These are phyloP conservation scores for Cordyceps militaris DNA, from an alignment of 2,329 filamentous ascomycete species.

Conservation along the genomic window DNA sequence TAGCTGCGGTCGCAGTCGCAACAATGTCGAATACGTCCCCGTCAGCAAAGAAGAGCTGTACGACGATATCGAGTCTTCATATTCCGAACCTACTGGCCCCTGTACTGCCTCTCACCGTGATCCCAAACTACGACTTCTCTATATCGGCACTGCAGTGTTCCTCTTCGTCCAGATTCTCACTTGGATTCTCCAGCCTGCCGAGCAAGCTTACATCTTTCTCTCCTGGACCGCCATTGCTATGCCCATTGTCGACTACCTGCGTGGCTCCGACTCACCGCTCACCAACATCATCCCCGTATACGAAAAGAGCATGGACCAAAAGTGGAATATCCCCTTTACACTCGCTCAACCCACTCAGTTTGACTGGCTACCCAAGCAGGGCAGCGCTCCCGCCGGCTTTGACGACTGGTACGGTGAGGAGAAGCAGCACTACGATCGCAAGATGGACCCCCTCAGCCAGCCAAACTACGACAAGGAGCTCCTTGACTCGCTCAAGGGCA, in stretches of 20 bases:
- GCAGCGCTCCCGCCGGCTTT: slow-evolving; percentile 14
- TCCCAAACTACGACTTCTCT: slow-evolving; percentile 5
- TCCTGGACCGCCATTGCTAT: slow-evolving; percentile 28
- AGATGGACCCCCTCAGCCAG: slow-evolving; percentile 32
- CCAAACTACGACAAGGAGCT: slow-evolving; percentile 31
- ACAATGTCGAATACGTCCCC: slow-evolving; percentile 15
- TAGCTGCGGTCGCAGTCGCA: background rate
- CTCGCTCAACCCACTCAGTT: slow-evolving; percentile 16
- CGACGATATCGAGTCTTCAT: slow-evolving; percentile 9
- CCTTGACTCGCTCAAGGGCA: slow-evolving; percentile 21
- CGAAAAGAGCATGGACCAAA: slow-evolving; percentile 16
- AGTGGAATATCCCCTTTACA: slow-evolving; percentile 21
- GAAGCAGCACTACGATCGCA: slow-evolving; percentile 27
- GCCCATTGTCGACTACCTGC: slow-evolving; percentile 28
- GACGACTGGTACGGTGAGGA: slow-evolving; percentile 24
- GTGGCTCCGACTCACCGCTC: slow-evolving; percentile 22
- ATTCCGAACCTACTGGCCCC: background rate
- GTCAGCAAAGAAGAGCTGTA: slow-evolving; percentile 21
- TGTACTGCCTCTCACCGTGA: background rate
- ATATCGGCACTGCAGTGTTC: slow-evolving; percentile 13
- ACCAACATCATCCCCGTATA: slow-evolving; percentile 19
- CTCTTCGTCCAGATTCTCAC: slow-evolving; percentile 19
- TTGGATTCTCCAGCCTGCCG: slow-evolving; percentile 20
- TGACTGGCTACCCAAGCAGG: slow-evolving; percentile 21
- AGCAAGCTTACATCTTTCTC: slow-evolving; percentile 27